Evolutionary conservation across 2,329 filamentous ascomycete genomes (phyloP), one percentile per base, ranked within the genome.

Genomic region (Ophiostoma populinum): DNA sequence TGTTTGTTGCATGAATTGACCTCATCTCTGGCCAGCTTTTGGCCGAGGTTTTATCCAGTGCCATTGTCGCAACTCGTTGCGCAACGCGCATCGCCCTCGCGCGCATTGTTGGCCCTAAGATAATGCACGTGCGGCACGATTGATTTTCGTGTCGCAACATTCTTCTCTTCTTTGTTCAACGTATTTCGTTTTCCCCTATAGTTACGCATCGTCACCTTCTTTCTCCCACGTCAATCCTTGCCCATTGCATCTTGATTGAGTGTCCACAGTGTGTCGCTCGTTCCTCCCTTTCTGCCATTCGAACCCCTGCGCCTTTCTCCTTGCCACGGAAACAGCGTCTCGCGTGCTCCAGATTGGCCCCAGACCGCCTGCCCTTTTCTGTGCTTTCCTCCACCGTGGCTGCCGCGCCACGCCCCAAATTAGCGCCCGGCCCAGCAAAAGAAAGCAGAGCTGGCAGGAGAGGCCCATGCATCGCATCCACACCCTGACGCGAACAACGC

Each of bases 401-500:
- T 28, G 24, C 18, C 16, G 18, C n/a, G 29, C 18, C 32, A 36
- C 39, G 39, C 38, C 32, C n/a, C 26, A 29, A 24, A 20, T 43
- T 44, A 44, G 42, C 42, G 42, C 41, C 34, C 36, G 37, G 19
- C 19, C 35, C n/a, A 13, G 10, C 22, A 18, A 35, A 16, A 15
- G n/a, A 22, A 38, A 16, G 27, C 25, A 35, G 28, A 30, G 11
- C 21, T 19, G 15, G 29, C 29, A 32, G 11, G 29, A 16, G 13
- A 18, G 29, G 20, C 28, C 27, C 27, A 29, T 29, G 12, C 28
- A 30, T 18, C 18, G 28, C 12, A 4, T 12, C 28, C 16, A 9
- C 18, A 18, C 18, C 22, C 31, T 34, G 42, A 44, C 42, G 42
- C 42, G 42, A 41, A 35, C 37, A 24, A 34, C 35, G 37, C 43